phyloP scores from a whole-genome alignment of 371 early-diverging fungal genomes.

The Mortierella sp. region DNA sequence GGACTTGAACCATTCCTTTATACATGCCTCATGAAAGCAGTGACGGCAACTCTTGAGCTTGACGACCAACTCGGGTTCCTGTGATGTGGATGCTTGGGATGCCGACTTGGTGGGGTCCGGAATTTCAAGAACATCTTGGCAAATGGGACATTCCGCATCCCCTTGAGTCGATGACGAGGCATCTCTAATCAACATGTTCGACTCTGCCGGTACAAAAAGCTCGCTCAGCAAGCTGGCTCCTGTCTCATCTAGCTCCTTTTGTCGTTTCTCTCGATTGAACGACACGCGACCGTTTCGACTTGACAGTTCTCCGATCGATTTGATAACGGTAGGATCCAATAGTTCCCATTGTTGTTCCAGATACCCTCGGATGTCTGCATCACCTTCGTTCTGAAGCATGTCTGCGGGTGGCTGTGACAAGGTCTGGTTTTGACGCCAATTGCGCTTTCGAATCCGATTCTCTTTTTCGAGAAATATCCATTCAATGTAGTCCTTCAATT shows the following conservation, averaged over 20 bases:
- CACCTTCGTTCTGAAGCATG: not conserved
- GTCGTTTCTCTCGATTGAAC: conserved; percentile 26
- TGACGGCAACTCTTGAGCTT: conserved; percentile 50
- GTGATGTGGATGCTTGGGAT: not conserved
- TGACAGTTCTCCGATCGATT: conserved; percentile 12
- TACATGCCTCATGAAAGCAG: conserved; percentile 46
- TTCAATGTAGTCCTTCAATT: conserved; percentile 27
- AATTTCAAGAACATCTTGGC: conserved; percentile 24
- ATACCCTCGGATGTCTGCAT: not conserved
- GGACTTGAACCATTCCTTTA: conserved; percentile 35
- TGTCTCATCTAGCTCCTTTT: conserved; percentile 27
- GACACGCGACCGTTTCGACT: conserved; percentile 30
- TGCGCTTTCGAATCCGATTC: conserved; percentile 13
- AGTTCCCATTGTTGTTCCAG: conserved; percentile 19
- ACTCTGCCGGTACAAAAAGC: conserved; percentile 22
- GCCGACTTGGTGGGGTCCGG: not conserved
- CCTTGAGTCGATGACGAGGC: not conserved
- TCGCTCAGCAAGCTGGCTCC: conserved; percentile 16
- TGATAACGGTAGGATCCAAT: conserved; percentile 28
- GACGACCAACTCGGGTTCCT: conserved; percentile 16
- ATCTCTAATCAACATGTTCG: conserved; percentile 30
- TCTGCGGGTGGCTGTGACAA: not conserved
- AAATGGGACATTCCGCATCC: conserved; percentile 38
- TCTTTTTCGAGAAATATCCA: conserved; percentile 44
- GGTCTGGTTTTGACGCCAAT: not conserved